Evolutionary conservation across 495 filamentous ascomycete species (phyloP).

Genomic region (Penicillium ochrochloron): DNA sequence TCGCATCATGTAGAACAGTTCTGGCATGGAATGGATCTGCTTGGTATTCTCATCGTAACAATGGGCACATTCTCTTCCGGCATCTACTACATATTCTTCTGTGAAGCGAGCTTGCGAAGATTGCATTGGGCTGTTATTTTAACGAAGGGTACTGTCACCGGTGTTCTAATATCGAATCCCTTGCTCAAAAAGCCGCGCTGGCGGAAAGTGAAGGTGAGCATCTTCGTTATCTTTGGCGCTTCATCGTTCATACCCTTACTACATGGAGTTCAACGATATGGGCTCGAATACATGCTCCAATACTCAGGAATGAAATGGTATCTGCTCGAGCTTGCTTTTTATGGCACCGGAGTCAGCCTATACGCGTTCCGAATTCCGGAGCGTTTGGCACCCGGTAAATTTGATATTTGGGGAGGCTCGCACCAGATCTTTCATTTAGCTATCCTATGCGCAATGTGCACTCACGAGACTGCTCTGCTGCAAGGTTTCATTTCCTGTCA

Average conservation of each 20-base stretch:
- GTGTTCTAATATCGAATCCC: neutral
- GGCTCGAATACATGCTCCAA: neutral
- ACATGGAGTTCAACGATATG: neutral
- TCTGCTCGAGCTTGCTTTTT: neutral
- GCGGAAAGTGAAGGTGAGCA: slow-evolving; percentile 1
- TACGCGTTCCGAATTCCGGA: too few relatives aligned
- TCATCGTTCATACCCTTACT: slow-evolving; percentile 1
- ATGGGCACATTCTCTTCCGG: neutral
- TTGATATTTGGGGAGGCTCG: slow-evolving; percentile 6
- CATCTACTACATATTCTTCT: neutral
- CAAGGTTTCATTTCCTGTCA: too few relatives aligned
- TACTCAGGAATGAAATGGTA: neutral
- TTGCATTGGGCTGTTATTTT: neutral
- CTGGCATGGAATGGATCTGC: slow-evolving; percentile 6
- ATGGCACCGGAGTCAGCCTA: neutral
- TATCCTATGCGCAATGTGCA: slow-evolving; percentile 1
- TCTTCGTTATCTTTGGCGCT: neutral
- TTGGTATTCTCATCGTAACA: slow-evolving; percentile 1
- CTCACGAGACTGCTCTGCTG: neutral
- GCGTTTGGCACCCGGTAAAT: too few relatives aligned
- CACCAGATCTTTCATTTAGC: neutral
- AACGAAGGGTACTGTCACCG: neutral
- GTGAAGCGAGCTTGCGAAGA: neutral
- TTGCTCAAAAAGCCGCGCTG: neutral
- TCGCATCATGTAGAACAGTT: slow-evolving; percentile 3